Evolutionary conservation across 352 stramenopile species (phyloP).

Genomic region (Globisporangium mamillatum): DNA sequence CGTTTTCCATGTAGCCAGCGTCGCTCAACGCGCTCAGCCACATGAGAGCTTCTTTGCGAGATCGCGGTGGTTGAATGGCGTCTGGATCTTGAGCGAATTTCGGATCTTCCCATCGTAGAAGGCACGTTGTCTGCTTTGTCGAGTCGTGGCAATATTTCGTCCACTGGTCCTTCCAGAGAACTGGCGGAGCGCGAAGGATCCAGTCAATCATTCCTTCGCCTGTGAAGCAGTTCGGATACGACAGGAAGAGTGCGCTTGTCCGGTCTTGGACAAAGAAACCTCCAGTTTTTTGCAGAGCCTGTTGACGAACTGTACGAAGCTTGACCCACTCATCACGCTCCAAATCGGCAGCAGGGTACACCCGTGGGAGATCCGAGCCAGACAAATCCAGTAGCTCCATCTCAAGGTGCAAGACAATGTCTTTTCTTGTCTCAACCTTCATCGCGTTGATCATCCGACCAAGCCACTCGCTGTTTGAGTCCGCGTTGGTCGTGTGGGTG

Average conservation of each 20-base stretch:
- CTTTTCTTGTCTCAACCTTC: conserved; percentile 43
- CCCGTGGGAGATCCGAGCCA: conserved; percentile 22
- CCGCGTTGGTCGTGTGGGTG: conserved; percentile 46
- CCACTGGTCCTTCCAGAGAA: conserved; percentile 60
- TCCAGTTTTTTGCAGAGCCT: conserved; percentile 37
- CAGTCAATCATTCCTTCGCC: conserved; percentile 63
- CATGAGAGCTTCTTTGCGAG: conserved; percentile 28
- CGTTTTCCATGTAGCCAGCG: conserved; percentile 58
- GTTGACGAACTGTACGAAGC: conserved; percentile 37
- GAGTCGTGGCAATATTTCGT: conserved; percentile 45
- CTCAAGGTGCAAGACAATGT: conserved; percentile 58
- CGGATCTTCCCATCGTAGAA: conserved; percentile 35
- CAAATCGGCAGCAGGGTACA: conserved; percentile 16
- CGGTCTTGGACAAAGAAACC: conserved; percentile 59
- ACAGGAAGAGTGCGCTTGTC: conserved; percentile 32
- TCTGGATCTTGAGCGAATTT: conserved; percentile 39
- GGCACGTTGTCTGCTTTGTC: conserved; percentile 16
- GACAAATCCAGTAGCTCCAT: conserved; percentile 61
- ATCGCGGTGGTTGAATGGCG: conserved; percentile 42
- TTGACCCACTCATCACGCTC: conserved; percentile 54
- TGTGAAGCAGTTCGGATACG: conserved; percentile 46
- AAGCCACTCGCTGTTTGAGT: conserved; percentile 48
- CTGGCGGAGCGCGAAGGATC: conserved; percentile 38
- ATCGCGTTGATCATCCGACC: conserved; percentile 56
- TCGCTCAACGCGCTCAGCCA: conserved; percentile 63